Percentiles rank a stretch among this genome's conserved stretches.
These are phyloP conservation scores for Dactylellina parvicollis DNA, from an alignment of 2,329 filamentous ascomycete species.

Conservation along the genomic window DNA sequence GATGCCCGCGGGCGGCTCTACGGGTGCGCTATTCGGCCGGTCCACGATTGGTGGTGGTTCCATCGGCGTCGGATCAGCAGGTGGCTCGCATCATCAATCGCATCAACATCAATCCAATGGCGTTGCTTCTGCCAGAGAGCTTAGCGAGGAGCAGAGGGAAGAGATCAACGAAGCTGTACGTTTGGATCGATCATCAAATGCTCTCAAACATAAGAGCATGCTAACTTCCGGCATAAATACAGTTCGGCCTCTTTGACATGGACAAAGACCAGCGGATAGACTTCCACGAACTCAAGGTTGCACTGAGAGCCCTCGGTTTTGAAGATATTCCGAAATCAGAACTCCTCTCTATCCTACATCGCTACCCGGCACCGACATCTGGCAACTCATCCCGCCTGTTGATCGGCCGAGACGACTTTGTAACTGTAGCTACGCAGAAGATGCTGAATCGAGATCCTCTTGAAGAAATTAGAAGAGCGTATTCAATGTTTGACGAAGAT, in stretches of 20 bases:
- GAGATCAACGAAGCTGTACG: slow-evolving; percentile 93
- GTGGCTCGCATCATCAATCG: slow-evolving; percentile 48
- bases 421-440: slow-evolving; percentile 79
- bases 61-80: slow-evolving; percentile 51
- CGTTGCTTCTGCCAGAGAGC: slow-evolving; percentile 62
- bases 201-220: background rate
- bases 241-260: slow-evolving; percentile 96
- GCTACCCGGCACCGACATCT: slow-evolving; percentile 27
- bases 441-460: slow-evolving; percentile 84
- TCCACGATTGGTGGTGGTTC: slow-evolving; percentile 55
- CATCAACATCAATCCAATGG: slow-evolving; percentile 55
- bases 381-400: slow-evolving; percentile 72
- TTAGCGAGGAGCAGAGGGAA: slow-evolving; percentile 89
- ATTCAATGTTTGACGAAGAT: slow-evolving; percentile 91
- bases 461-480: slow-evolving; percentile 90
- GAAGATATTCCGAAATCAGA: slow-evolving; percentile 50
- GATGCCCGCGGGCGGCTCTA: slow-evolving; percentile 41
- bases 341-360: slow-evolving; percentile 34
- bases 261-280: slow-evolving; percentile 94
- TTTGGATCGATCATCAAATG: slow-evolving; percentile 55
- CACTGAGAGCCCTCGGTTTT: slow-evolving; percentile 39
- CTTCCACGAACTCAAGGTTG: slow-evolving; percentile 89
- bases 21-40: slow-evolving; percentile 51
- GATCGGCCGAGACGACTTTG: slow-evolving; percentile 77
- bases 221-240: background rate